Evolutionary conservation across 208 protist genomes (phyloP), one percentile per base, ranked within the genome.

Genomic region (Vickermania spadyakhi): DNA sequence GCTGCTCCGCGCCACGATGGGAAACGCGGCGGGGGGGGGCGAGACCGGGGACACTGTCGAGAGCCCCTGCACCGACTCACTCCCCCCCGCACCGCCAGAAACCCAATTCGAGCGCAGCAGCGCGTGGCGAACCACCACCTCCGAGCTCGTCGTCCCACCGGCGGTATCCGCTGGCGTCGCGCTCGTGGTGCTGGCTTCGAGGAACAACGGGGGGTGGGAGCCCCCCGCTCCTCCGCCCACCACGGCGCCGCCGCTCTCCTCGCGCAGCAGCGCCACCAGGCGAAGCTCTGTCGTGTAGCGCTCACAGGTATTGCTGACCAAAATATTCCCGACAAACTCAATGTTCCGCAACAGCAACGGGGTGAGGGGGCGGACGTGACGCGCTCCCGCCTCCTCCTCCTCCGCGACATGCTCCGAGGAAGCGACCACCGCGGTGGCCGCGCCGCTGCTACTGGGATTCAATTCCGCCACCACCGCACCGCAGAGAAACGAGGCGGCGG

Each of bases 291-390:
- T 65, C 3, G 70, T 60, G 45, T 76, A 78, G 49, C 49, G 22
- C 29, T 79, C 66, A 50, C 75, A 86, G n/a, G 62, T 60, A 55
- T 87, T 87, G 3, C 70, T 79, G 4, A 86, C 36, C 36, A 60
- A 26, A 28, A 84, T 64, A 50, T 86, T 77, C 14, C 83, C 83
- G 2, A 62, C 64, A 58, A 85, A 90, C 1, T 82, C 66, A 7
- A 77, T 28, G 41, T 66, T 26, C 14, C 26, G n/a, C 5, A 66
- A 26, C n/a, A 31, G n/a, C 53, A 25, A 18, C 7, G 36, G 36
- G 18, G 36, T 45, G 11, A 45, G 11, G 11, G 36, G 11, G 36
- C 36, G 18, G 36, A n/a, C 36, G 36, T 45, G 36, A 45, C 11
- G 36, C 36, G 7, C 18, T 7, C 18, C 36, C 36, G 36, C 11